Evolutionary conservation across 2,329 filamentous ascomycete genomes (phyloP).

Genomic region (Pseudogymnoascus sp.): DNA sequence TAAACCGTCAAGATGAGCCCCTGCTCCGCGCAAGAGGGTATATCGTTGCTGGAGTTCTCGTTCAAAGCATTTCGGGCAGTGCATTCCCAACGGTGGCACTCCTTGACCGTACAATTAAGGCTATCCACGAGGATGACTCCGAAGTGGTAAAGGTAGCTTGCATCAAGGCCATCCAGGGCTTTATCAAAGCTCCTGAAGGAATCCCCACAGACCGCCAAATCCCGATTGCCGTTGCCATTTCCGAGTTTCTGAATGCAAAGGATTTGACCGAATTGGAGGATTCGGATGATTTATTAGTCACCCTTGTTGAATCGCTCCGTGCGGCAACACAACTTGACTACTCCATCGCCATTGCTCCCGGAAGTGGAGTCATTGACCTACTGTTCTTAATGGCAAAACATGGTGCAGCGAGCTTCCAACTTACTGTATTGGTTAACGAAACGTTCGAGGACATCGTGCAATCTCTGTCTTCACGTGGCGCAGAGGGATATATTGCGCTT

Average conservation of each 20-base stretch:
- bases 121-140: constrained; percentile 66
- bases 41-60: constrained; percentile 73
- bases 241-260: constrained; percentile 68
- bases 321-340: constrained; percentile 77
- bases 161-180: constrained; percentile 73
- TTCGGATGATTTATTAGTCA: constrained; percentile 85
- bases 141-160: constrained; percentile 90
- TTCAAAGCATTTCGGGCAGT: constrained; percentile 56
- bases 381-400: constrained; percentile 86
- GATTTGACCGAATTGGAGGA: constrained; percentile 79
- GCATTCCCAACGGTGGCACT: constrained; percentile 52
- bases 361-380: constrained; percentile 68
- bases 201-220: constrained; percentile 50
- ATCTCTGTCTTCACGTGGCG: constrained; percentile 54
- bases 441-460: constrained; percentile 82
- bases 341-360: constrained; percentile 62
- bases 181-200: constrained; percentile 45
- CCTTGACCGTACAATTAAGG: constrained; percentile 65
- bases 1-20: constrained; percentile 60
- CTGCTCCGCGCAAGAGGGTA: constrained; percentile 83
- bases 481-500: constrained; percentile 65
- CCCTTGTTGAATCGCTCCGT: constrained; percentile 77
- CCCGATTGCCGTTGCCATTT: constrained; percentile 52
- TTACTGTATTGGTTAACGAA: constrained; percentile 80
- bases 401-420: constrained; percentile 83